A percentile compares a stretch with the other conserved stretches of the same genome.
These are phyloP conservation scores for Apostasia shenzhenica DNA, from an alignment of 106 monocot species.

Conservation along the genomic window DNA sequence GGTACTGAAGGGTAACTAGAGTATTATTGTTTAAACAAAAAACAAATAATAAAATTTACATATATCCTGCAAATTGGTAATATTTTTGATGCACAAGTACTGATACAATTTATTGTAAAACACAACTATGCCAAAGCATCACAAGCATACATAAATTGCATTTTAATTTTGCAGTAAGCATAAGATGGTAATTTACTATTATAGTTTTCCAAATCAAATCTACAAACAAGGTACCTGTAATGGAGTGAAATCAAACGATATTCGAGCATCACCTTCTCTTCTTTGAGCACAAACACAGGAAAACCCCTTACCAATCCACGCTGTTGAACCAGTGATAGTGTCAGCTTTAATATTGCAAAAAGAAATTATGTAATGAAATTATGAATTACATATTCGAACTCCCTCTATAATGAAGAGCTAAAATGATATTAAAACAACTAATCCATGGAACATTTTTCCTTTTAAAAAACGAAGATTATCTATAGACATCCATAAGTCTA, in stretches of 20 bases:
- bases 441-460: neutral
- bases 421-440: neutral
- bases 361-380: conserved; percentile 1
- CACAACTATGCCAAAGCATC: neutral
- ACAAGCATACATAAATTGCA: neutral
- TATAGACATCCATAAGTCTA: neutral
- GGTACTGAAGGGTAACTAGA: too few relatives aligned
- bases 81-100: too few relatives aligned
- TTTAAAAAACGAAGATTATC: neutral
- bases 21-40: too few relatives aligned
- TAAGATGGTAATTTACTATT: neutral
- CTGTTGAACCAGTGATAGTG: conserved; percentile 66
- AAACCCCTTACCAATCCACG: conserved; percentile 92
- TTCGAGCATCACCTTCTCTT: conserved; percentile 63
- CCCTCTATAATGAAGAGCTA: neutral
- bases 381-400: neutral
- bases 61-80: too few relatives aligned
- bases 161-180: neutral
- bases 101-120: neutral
- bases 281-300: conserved; percentile 95
- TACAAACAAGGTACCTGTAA: conserved; percentile 43
- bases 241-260: conserved; percentile 77
- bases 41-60: too few relatives aligned
- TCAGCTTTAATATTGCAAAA: conserved; percentile 39
- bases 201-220: neutral